Evolutionary conservation across 2,329 filamentous ascomycete genomes (phyloP).

Genomic region (Xylariomycetidae sp.): DNA sequence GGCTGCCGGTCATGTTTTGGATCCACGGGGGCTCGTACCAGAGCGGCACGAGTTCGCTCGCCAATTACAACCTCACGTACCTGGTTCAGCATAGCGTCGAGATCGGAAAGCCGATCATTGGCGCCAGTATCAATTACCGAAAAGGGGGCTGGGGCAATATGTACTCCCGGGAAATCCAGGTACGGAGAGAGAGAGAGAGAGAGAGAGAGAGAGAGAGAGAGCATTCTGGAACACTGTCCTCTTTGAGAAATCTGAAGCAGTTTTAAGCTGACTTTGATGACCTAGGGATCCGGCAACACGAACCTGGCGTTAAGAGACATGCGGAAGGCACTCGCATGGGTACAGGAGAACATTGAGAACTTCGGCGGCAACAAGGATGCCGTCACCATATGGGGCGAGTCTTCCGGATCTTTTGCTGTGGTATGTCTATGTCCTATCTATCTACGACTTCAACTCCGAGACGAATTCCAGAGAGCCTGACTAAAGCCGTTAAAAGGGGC

Average conservation of each 20-base stretch:
- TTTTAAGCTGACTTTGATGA: slow-evolving; percentile 4
- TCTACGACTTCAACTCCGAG: too few relatives aligned
- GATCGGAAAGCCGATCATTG: slow-evolving; percentile 41
- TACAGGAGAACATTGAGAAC: slow-evolving; percentile 24
- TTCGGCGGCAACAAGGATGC: slow-evolving; percentile 23
- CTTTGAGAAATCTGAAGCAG: not conserved
- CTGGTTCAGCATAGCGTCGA: slow-evolving; percentile 43
- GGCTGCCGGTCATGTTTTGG: slow-evolving; percentile 28
- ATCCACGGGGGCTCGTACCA: slow-evolving; percentile 28
- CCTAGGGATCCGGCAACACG: slow-evolving; percentile 22
- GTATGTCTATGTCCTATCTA: slow-evolving; percentile 10
- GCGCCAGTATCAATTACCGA: slow-evolving; percentile 44
- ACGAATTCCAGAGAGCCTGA: too few relatives aligned
- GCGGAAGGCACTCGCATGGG: slow-evolving; percentile 23
- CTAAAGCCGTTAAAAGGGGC: too few relatives aligned
- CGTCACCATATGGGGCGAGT: slow-evolving; percentile 26
- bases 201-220: too few relatives aligned
- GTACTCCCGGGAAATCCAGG: slow-evolving; percentile 24
- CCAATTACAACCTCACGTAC: slow-evolving; percentile 57
- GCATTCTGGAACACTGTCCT: too few relatives aligned
- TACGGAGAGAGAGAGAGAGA: too few relatives aligned
- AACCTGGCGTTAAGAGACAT: slow-evolving; percentile 23
- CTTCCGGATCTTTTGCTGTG: slow-evolving; percentile 26
- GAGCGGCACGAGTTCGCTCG: slow-evolving; percentile 27
- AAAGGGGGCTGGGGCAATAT: slow-evolving; percentile 25